phyloP scores from a whole-genome alignment of 2,329 filamentous ascomycete genomes.

The Lasiodiplodia hormozganensis region DNA sequence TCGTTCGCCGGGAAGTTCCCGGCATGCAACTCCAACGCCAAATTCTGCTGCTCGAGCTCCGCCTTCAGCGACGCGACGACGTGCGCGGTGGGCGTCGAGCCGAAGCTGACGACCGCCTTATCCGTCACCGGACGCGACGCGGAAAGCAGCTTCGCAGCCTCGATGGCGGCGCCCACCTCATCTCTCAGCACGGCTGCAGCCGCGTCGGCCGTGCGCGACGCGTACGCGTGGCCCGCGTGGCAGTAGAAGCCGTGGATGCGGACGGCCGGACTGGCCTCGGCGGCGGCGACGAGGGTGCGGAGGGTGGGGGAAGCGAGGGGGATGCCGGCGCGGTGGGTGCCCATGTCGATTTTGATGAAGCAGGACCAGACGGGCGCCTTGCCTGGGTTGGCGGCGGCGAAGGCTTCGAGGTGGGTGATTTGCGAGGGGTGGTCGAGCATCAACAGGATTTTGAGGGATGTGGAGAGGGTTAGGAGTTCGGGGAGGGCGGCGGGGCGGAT shows the following conservation, averaged over 20 bases:
- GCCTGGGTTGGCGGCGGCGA: not conserved
- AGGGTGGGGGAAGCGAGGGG: constrained; percentile 20
- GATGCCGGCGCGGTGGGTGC: constrained; percentile 26
- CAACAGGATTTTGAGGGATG: constrained; percentile 16
- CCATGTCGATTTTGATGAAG: constrained; percentile 30
- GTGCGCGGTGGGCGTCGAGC: constrained; percentile 28
- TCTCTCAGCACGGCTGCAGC: constrained; percentile 14
- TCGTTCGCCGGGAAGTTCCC: constrained; percentile 29
- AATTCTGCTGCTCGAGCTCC: not conserved
- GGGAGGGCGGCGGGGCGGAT: constrained; percentile 23
- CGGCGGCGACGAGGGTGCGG: not conserved
- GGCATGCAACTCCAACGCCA: constrained; percentile 25
- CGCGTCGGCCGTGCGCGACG: not conserved
- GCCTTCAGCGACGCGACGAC: constrained; percentile 21
- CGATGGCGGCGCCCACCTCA: constrained; percentile 17
- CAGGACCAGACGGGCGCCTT: not conserved
- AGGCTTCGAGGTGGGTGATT: constrained; percentile 22
- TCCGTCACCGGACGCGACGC: not conserved
- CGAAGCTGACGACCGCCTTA: constrained; percentile 1
- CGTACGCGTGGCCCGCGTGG: constrained; percentile 28
- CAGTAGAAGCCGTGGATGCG: constrained; percentile 29
- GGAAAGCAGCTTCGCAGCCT: not conserved
- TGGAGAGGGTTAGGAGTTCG: constrained; percentile 3
- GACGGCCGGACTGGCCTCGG: constrained; percentile 17
- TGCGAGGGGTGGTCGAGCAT: constrained; percentile 28